phyloP scores from a whole-genome alignment of 2,329 filamentous ascomycete species.

The Tetracladium maxilliforme region DNA sequence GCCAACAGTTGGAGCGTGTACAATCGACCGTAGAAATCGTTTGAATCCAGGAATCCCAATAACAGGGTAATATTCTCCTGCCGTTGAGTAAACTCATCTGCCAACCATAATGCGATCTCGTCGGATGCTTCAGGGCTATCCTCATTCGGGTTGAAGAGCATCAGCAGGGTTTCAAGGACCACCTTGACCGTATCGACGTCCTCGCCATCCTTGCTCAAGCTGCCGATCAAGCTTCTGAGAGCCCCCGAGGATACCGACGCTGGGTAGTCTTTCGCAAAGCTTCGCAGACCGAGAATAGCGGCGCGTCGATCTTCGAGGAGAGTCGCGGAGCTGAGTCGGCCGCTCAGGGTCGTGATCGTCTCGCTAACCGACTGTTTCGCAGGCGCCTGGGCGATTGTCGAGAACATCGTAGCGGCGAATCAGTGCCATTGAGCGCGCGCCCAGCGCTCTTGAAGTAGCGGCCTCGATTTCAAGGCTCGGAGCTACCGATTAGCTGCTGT shows the following conservation, averaged over 20 bases:
- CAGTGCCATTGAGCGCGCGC: no score
- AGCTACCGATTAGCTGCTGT: no score
- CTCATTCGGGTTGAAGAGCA: constrained; percentile 66
- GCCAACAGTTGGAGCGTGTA: constrained; percentile 84
- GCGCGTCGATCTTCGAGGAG: constrained; percentile 88
- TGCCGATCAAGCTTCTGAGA: constrained; percentile 75
- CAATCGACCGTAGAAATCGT: constrained; percentile 79
- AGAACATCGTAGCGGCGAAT: no score
- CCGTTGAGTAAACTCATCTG: constrained; percentile 93
- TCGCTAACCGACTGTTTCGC: constrained; percentile 93
- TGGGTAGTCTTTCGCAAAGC: constrained; percentile 92
- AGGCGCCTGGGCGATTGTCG: constrained; percentile 57
- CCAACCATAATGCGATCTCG: constrained; percentile 89
- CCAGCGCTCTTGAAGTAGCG: no score
- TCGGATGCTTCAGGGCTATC: constrained; percentile 83
- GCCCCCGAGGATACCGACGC: constrained; percentile 90
- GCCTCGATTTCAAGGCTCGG: no score
- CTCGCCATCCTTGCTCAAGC: constrained; percentile 73
- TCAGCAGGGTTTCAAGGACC: constrained; percentile 84
- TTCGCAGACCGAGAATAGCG: constrained; percentile 81
- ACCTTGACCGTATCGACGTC: constrained; percentile 95
- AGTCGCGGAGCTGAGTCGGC: constrained; percentile 75
- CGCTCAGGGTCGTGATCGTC: constrained; percentile 82
- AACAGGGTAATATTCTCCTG: constrained; percentile 93
- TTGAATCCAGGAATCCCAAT: constrained; percentile 74